phyloP scores from a whole-genome alignment of 176 grass and related monocot genomes.

The Musa acuminata region DNA sequence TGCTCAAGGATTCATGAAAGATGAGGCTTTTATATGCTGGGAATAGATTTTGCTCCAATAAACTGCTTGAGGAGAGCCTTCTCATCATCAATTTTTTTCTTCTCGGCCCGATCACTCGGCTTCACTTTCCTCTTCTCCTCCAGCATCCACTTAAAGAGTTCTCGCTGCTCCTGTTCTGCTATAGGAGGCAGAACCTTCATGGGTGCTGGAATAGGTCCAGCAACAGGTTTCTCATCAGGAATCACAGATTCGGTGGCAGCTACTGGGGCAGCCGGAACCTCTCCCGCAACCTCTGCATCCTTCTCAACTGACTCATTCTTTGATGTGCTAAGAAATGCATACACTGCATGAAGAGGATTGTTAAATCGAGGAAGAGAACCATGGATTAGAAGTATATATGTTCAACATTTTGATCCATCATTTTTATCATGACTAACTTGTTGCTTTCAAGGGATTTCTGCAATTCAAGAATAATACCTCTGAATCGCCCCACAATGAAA shows the following conservation, averaged over 20 bases:
- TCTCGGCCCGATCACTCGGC: slow-evolving; percentile 36
- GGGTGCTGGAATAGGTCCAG: slow-evolving; percentile 23
- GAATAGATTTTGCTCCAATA: slow-evolving; percentile 40
- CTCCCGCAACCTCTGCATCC: slow-evolving; percentile 14
- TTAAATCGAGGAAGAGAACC: background rate
- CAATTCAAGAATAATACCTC: too few species aligned
- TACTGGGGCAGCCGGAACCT: slow-evolving; percentile 10
- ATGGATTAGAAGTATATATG: background rate
- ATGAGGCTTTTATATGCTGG: slow-evolving; percentile 37
- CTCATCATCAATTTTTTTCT: slow-evolving; percentile 73
- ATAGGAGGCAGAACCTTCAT: slow-evolving; percentile 43
- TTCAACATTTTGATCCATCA: background rate
- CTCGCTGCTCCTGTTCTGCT: slow-evolving; percentile 49
- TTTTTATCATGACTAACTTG: too few species aligned
- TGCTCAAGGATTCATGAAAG: background rate
- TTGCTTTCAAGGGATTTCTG: too few species aligned
- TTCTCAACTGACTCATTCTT: slow-evolving; percentile 41
- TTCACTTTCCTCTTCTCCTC: slow-evolving; percentile 78
- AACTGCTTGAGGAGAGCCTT: slow-evolving; percentile 90
- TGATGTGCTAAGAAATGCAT: slow-evolving; percentile 23
- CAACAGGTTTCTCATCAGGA: slow-evolving; percentile 19
- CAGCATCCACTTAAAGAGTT: slow-evolving; percentile 84
- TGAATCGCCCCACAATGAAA: too few species aligned
- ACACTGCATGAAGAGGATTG: slow-evolving; percentile 26
- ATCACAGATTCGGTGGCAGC: slow-evolving; percentile 9